Evolutionary conservation across 1,284 basidiomycete species (phyloP).

Genomic region (Ceratobasidium papillatum): DNA sequence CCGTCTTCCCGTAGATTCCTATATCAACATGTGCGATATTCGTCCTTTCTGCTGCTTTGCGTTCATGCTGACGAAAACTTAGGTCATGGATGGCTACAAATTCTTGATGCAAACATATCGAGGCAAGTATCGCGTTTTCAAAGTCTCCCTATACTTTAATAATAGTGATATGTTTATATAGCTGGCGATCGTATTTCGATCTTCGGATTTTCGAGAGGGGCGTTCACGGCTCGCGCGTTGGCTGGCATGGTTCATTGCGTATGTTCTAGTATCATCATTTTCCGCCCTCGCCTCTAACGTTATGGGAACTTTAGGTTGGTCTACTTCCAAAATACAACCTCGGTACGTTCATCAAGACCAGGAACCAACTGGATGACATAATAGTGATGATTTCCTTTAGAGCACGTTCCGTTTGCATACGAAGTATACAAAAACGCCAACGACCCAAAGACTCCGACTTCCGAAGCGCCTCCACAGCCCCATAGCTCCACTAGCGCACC

Average conservation of each 20-base stretch:
- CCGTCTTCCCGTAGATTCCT: background rate
- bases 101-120: conserved; percentile 6
- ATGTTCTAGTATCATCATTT: no score
- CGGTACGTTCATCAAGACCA: background rate
- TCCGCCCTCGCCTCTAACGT: no score
- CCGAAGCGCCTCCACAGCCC: background rate
- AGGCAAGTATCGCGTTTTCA: background rate
- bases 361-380: background rate
- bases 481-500: background rate
- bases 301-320: background rate
- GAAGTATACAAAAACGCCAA: conserved; percentile 35
- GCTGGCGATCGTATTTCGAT: background rate
- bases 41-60: background rate
- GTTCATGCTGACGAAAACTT: background rate
- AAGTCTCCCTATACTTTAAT: background rate
- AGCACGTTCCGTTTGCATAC: conserved; percentile 45
- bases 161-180: background rate
- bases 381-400: background rate
- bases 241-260: background rate
- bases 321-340: conserved; percentile 16
- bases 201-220: background rate
- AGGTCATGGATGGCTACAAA: conserved; percentile 19
- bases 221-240: background rate
- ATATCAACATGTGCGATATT: background rate
- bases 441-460: background rate